Conservation (phyloP, 106 monocot species). For the Acorus calamus region DNA sequence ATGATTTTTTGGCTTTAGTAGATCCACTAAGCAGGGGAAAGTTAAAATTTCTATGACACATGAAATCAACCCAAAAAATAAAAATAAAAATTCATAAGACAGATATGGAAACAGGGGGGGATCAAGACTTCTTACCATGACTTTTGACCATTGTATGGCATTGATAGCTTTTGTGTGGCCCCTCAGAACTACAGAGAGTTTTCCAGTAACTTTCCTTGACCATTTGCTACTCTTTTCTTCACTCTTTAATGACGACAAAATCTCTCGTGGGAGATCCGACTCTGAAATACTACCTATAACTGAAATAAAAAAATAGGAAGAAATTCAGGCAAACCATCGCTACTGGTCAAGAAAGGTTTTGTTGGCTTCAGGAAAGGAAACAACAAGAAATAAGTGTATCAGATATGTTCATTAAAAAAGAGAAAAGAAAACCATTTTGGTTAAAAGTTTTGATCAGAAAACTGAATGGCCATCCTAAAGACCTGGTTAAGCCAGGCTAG, state of each 20-base stretch:
- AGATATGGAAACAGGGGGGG: constrained; percentile 37
- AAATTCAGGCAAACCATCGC: constrained; percentile 10
- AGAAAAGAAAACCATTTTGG: too few species aligned
- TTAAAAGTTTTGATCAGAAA: too few species aligned
- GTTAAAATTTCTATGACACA: background rate
- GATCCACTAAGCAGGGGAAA: background rate
- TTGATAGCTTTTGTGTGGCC: constrained; percentile 73
- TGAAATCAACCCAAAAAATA: background rate
- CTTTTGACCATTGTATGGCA: constrained; percentile 75
- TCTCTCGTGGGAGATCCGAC: constrained; percentile 31
- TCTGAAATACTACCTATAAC: constrained; percentile 47
- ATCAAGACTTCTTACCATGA: constrained; percentile 57
- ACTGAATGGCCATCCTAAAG: too few species aligned
- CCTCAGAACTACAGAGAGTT: constrained; percentile 24
- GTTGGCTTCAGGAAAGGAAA: background rate
- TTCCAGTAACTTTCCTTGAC: constrained; percentile 15
- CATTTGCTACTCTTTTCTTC: constrained; percentile 12
- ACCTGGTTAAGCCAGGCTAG: too few species aligned
- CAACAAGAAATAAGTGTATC: background rate
- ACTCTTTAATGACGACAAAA: constrained; percentile 20
- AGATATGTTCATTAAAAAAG: background rate
- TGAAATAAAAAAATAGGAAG: constrained; percentile 15
- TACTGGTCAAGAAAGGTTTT: background rate
- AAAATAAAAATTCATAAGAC: background rate
- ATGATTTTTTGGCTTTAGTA: too few species aligned